A percentile compares a stretch with the other conserved stretches of the same genome.
Evolutionary conservation across 345 rosid genomes (phyloP).

Genomic region (Punica granatum): DNA sequence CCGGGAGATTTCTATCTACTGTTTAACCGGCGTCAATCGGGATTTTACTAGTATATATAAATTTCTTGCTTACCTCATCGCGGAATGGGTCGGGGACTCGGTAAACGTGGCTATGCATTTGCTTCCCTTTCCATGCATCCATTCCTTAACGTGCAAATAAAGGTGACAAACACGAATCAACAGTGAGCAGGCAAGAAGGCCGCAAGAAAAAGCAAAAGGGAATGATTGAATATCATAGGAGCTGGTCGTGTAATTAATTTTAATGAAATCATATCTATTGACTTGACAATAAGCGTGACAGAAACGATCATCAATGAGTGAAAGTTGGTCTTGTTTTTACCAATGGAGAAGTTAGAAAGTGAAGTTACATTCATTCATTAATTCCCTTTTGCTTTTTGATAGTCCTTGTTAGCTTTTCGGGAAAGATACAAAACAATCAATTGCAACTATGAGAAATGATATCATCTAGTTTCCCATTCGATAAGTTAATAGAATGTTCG

Average conservation of each 20-base stretch:
- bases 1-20: too few species aligned
- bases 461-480: too few species aligned
- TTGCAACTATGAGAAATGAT: too few species aligned
- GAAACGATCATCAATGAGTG: not conserved
- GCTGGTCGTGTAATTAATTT: not conserved
- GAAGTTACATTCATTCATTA: too few species aligned
- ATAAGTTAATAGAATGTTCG: not conserved
- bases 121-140: slow-evolving; percentile 81
- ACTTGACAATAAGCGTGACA: slow-evolving; percentile 1
- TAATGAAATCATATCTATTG: not conserved
- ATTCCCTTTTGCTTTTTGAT: not conserved
- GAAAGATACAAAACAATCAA: too few species aligned
- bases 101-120: slow-evolving; percentile 76
- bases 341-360: not conserved
- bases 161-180: not conserved
- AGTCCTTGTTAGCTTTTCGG: not conserved
- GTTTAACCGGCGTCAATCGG: too few species aligned
- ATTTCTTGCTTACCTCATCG: slow-evolving; percentile 38
- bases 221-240: too few species aligned
- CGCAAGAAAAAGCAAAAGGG: too few species aligned
- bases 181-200: too few species aligned
- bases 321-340: slow-evolving; percentile 1
- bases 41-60: too few species aligned
- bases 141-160: slow-evolving; percentile 38
- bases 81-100: slow-evolving; percentile 72